A percentile compares a stretch with the other conserved stretches of the same genome.
These are phyloP conservation scores for Multifurca ochricompacta DNA, from an alignment of 768 basidiomycete genomes.

Conservation along the genomic window DNA sequence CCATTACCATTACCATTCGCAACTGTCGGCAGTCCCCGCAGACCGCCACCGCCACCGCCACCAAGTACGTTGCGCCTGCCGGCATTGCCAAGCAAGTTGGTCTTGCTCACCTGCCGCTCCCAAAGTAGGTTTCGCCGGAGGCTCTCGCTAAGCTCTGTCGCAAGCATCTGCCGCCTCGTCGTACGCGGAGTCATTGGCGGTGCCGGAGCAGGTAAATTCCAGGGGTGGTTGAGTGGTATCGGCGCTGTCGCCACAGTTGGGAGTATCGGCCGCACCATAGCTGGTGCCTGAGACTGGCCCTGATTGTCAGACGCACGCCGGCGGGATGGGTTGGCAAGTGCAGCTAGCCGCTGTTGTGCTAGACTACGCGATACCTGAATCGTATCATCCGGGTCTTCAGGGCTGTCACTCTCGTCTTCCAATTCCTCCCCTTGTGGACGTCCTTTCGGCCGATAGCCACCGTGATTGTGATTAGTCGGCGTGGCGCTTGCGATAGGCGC, in stretches of 20 bases:
- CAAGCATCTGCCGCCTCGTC: constrained; percentile 75
- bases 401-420: constrained; percentile 53
- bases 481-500: constrained; percentile 14
- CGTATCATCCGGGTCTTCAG: constrained; percentile 42
- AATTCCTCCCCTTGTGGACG: constrained; percentile 57
- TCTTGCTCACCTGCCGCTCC: constrained; percentile 62
- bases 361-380: constrained; percentile 58
- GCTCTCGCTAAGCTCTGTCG: constrained; percentile 79
- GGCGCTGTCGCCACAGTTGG: constrained; percentile 40
- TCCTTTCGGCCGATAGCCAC: constrained; percentile 55
- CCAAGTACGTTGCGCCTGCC: constrained; percentile 23
- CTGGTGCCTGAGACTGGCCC: constrained; percentile 9
- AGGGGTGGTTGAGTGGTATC: constrained; percentile 55
- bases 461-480: constrained; percentile 7
- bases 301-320: constrained; percentile 33
- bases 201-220: constrained; percentile 59
- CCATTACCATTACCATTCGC: constrained; percentile 11
- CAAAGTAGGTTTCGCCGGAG: constrained; percentile 73
- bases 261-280: constrained; percentile 21
- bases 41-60: constrained; percentile 24
- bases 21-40: constrained; percentile 31
- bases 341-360: constrained; percentile 59
- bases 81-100: constrained; percentile 35
- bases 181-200: constrained; percentile 79
- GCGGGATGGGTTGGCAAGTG: constrained; percentile 37